These are phyloP conservation scores for Sphaerulina vaccinii DNA, from an alignment of 2,329 filamentous ascomycete genomes.

Conservation along the genomic window DNA sequence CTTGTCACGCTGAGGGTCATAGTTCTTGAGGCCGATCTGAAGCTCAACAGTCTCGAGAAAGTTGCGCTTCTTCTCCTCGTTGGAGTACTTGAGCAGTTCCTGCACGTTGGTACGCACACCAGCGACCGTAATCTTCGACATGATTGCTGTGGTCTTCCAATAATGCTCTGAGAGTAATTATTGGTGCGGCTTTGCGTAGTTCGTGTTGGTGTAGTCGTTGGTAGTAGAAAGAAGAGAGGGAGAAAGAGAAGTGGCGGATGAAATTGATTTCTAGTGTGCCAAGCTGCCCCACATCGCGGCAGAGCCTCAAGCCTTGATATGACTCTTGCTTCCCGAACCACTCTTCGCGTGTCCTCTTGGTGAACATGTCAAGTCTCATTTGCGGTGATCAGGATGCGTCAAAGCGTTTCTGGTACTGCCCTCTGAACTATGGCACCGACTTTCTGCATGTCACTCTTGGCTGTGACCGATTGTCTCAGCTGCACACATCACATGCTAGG, in stretches of 20 bases:
- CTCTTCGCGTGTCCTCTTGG: too few species aligned
- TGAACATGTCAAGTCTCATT: too few species aligned
- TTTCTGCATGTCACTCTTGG: too few species aligned
- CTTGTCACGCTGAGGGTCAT: constrained; percentile 99
- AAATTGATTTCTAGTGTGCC: constrained; percentile 8
- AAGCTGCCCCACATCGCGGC: constrained; percentile 6
- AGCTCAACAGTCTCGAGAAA: constrained; percentile 64
- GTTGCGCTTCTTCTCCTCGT: constrained; percentile 44
- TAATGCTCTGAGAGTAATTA: constrained; percentile 34
- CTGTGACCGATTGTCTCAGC: neutral
- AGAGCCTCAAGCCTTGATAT: too few species aligned
- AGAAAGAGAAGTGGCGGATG: constrained; percentile 14
- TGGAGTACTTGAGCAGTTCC: constrained; percentile 87
- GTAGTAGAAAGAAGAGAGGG: constrained; percentile 17
- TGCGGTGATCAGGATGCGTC: too few species aligned
- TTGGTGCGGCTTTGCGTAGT: constrained; percentile 40
- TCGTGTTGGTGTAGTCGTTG: constrained; percentile 21
- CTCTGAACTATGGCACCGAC: too few species aligned
- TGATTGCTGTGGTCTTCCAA: constrained; percentile 54
- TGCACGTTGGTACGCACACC: constrained; percentile 94
- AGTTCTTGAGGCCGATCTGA: constrained; percentile 92
- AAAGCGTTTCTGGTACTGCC: too few species aligned
- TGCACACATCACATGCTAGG: constrained; percentile 4
- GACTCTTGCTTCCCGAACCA: neutral
- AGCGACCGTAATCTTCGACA: constrained; percentile 86